These are phyloP conservation scores for Erysiphe pulchra DNA, from an alignment of 2,329 filamentous ascomycete species.

Conservation along the genomic window DNA sequence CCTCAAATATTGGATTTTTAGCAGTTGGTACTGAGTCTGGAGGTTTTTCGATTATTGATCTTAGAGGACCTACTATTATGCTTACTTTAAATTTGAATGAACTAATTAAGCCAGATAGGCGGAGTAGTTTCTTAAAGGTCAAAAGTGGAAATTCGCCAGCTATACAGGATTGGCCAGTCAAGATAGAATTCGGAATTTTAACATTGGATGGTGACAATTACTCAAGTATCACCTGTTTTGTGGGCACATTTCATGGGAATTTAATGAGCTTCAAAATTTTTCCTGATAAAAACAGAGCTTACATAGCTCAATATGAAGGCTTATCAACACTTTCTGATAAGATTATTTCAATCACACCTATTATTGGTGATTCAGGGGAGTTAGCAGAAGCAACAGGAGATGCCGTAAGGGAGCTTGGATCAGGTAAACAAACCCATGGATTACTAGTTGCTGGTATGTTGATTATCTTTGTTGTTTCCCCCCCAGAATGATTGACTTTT, in stretches of 20 bases:
- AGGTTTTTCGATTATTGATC: constrained; percentile 56
- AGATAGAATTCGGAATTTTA: constrained; percentile 79
- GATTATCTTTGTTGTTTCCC: neutral
- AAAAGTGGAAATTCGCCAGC: constrained; percentile 21
- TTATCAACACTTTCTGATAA: constrained; percentile 37
- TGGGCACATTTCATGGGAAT: constrained; percentile 66
- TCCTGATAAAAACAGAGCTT: constrained; percentile 41
- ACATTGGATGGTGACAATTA: constrained; percentile 84
- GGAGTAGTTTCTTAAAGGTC: constrained; percentile 41
- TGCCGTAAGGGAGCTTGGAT: constrained; percentile 50
- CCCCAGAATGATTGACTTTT: neutral
- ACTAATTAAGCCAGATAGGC: constrained; percentile 51
- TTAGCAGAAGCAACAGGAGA: constrained; percentile 50
- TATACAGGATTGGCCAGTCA: constrained; percentile 47
- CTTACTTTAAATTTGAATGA: constrained; percentile 48
- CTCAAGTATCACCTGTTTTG: constrained; percentile 79
- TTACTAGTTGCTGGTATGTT: constrained; percentile 46
- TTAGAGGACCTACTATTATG: constrained; percentile 68
- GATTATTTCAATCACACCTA: constrained; percentile 53
- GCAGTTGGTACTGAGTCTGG: constrained; percentile 69
- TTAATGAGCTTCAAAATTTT: constrained; percentile 77
- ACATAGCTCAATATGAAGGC: constrained; percentile 47
- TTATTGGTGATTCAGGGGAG: constrained; percentile 52
- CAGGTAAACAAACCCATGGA: constrained; percentile 52
- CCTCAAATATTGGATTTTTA: constrained; percentile 85